Evolutionary conservation across 495 filamentous ascomycete species (phyloP), one percentile per base, ranked within the genome.

Genomic region (Hyaloscypha finlandica): DNA sequence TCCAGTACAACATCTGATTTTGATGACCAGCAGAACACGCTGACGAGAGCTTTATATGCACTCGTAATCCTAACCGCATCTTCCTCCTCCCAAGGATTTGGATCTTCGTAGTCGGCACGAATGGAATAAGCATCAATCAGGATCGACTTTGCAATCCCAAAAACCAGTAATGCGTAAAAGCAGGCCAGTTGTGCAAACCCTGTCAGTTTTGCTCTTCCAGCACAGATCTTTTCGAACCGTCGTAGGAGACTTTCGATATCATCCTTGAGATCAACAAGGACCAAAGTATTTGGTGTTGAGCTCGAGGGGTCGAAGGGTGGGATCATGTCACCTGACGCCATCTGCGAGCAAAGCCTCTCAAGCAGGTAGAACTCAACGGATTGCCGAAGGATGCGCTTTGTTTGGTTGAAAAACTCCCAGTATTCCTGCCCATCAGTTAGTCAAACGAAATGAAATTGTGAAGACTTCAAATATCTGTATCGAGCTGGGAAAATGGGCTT

Each of bases 81-180:
- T 5, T 67, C 45, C 37, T 52, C 62, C 0, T 53, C 53, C 65
- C 69, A 65, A 22, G 65, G 57, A 33, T 39, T 65, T 5, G 58
- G 31, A 22, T 58, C 51, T 52, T 71, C 65, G 52, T 64, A 68
- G 11, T 52, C 65, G 19, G 33, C 22, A 31, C 69, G 32, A 16
- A 68, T 33, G 4, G 65, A 56, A 55, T 71, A 71, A 19, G 69
- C 58, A 68, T 71, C 69, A 14, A 68, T 71, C 29, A 71, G 62
- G 9, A 71, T 51, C 1, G 61, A 65, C 25, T 71, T 71, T 1
- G 65, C 51, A 12, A 71, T 54, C 4, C 61, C 56, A 11, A 71
- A 63, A 19, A 68, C 51, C 20, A 71, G 53, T 22, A 71, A 48
- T 30, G 69, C 35, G 45, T 71, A 71, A 32, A 71, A 66, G 35